Evolutionary conservation across 2,329 filamentous ascomycete genomes (phyloP).

Genomic region (Fusarium sp.): DNA sequence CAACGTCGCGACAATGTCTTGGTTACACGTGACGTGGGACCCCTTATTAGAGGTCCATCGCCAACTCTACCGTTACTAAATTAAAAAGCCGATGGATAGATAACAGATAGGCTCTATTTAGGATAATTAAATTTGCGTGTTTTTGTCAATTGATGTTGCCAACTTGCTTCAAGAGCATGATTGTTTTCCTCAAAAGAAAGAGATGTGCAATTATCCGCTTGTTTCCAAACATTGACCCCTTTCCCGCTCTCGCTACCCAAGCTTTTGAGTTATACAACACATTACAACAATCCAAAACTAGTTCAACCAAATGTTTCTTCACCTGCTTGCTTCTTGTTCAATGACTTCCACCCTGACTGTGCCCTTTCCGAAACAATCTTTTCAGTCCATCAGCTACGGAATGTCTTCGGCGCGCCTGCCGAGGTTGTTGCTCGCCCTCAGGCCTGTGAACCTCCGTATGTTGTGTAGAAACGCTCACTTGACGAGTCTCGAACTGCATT

Average conservation of each 20-base stretch:
- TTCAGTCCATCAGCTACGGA: slow-evolving; percentile 51
- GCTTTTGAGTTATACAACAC: background rate
- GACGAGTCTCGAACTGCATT: slow-evolving; percentile 5
- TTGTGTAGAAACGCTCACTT: slow-evolving; percentile 16
- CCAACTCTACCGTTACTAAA: background rate
- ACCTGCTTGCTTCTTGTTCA: background rate
- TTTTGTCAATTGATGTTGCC: background rate
- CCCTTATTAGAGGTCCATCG: slow-evolving; percentile 8
- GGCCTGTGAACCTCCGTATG: slow-evolving; percentile 2
- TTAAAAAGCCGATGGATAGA: background rate
- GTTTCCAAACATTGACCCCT: background rate
- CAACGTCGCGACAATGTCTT: slow-evolving; percentile 19
- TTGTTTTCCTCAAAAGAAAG: background rate
- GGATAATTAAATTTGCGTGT: background rate
- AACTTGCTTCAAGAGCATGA: background rate
- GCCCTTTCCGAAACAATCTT: slow-evolving; percentile 51
- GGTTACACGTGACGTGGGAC: slow-evolving; percentile 33
- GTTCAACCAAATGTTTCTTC: background rate
- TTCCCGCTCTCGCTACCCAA: background rate
- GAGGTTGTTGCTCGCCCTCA: slow-evolving; percentile 11
- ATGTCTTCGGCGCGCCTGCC: slow-evolving; percentile 43
- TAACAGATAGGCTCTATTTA: background rate
- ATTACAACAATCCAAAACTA: background rate
- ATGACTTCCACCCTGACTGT: slow-evolving; percentile 10
- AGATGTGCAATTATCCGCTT: background rate